Conservation (phyloP, 2,329 filamentous ascomycete species). For the Arthrobotrys megalospora region DNA sequence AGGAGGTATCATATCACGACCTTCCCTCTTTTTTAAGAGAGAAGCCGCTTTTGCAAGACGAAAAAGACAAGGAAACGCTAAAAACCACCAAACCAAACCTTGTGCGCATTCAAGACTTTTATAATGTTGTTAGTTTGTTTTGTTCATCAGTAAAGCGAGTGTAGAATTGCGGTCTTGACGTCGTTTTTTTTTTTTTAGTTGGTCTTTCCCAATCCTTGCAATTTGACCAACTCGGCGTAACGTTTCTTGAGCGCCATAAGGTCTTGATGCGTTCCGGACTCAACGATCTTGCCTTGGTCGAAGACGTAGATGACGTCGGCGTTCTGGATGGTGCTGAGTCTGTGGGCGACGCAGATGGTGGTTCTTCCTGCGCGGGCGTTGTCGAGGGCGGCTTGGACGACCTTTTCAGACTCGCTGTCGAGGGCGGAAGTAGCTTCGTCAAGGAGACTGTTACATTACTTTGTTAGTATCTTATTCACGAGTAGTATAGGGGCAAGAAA, state of each 20-base stretch:
- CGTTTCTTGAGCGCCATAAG: constrained; percentile 79
- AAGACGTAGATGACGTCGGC: constrained; percentile 98
- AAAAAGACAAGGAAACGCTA: constrained; percentile 35
- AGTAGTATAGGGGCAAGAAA: constrained; percentile 77
- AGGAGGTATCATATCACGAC: constrained; percentile 13
- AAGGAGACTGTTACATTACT: constrained; percentile 67
- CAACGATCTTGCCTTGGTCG: constrained; percentile 87
- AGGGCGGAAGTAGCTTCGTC: constrained; percentile 78
- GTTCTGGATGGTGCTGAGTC: constrained; percentile 90
- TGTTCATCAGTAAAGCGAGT: constrained; percentile 12
- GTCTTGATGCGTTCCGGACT: constrained; percentile 84
- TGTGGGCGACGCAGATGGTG: constrained; percentile 94
- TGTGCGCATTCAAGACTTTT: constrained; percentile 28
- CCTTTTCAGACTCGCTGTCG: constrained; percentile 82
- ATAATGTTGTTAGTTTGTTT: neutral
- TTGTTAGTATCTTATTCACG: constrained; percentile 68
- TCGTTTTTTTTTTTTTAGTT: constrained; percentile 59
- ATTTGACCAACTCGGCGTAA: constrained; percentile 83
- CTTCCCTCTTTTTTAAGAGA: neutral
- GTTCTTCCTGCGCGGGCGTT: constrained; percentile 82
- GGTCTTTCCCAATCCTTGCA: constrained; percentile 81
- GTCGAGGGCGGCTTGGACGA: constrained; percentile 85
- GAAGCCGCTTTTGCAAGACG: neutral
- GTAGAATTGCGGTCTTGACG: neutral
- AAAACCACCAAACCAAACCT: constrained; percentile 30